A percentile compares a stretch with the other conserved stretches of the same genome.
Evolutionary conservation across 1,139 yeast genomes (phyloP).

Genomic region (Debaryomycetaceae sp.): DNA sequence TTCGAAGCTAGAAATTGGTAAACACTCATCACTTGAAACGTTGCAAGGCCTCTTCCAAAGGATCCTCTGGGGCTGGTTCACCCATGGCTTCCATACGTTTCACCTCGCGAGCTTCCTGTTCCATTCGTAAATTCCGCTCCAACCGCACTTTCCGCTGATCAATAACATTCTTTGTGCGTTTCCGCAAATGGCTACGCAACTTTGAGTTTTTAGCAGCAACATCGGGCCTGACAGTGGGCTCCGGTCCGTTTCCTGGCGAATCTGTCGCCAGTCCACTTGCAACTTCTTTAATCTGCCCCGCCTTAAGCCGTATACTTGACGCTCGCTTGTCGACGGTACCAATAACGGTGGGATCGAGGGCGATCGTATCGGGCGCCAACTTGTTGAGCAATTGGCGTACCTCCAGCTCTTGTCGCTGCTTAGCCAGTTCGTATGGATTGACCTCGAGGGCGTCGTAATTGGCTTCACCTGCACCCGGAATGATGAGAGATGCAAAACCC

Average conservation of each 20-base stretch:
- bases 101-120: constrained; percentile 61
- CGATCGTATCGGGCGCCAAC: constrained; percentile 83
- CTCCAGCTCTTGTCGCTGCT: constrained; percentile 91
- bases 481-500: constrained; percentile 71
- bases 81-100: constrained; percentile 39
- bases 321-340: constrained; percentile 78
- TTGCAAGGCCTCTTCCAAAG: constrained; percentile 45
- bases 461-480: constrained; percentile 98
- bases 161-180: constrained; percentile 75
- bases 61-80: constrained; percentile 39
- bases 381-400: constrained; percentile 80
- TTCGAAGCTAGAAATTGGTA: neutral
- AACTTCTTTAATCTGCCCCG: constrained; percentile 42
- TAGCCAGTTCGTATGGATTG: constrained; percentile 85
- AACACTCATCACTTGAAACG: constrained; percentile 32
- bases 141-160: constrained; percentile 79
- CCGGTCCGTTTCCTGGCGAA: constrained; percentile 21
- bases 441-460: constrained; percentile 89
- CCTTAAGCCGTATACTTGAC: constrained; percentile 48
- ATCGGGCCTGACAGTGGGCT: constrained; percentile 43
- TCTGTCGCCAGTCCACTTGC: constrained; percentile 19
- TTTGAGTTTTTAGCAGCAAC: constrained; percentile 77
- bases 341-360: constrained; percentile 79
- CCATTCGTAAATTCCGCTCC: constrained; percentile 66
- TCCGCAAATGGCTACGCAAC: constrained; percentile 68